Conservation (phyloP, 129 eudicot species). For the Flaveria brownii region DNA sequence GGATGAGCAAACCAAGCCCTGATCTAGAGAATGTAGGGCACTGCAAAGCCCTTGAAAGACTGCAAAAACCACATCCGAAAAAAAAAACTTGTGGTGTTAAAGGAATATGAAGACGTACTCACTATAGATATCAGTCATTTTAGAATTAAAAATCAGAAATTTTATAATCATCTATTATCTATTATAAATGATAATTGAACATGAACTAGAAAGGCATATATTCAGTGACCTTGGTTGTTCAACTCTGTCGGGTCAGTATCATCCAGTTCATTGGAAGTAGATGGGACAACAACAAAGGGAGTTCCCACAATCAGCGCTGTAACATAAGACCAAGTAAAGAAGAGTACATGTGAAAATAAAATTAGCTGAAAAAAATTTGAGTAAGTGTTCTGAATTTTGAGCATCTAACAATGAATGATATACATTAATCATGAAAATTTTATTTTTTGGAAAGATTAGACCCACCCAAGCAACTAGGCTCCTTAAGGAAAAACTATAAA, state of each 20-base stretch:
- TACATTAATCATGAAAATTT: not conserved
- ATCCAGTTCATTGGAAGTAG: conserved; percentile 57
- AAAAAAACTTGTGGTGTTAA: conserved; percentile 8
- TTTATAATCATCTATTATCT: conserved; percentile 4
- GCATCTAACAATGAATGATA: not conserved
- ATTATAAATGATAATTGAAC: not conserved
- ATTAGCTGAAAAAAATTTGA: conserved; percentile 12
- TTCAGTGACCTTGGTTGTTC: conserved; percentile 56
- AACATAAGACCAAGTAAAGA: conserved; percentile 22
- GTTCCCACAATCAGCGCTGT: conserved; percentile 80
- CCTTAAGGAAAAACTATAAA: not conserved
- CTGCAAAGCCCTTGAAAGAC: conserved; percentile 78
- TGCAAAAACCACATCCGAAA: conserved; percentile 40
- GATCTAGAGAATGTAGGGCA: conserved; percentile 66
- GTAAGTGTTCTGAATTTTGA: not conserved
- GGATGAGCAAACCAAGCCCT: conserved; percentile 88
- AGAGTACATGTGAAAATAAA: not conserved
- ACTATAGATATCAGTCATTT: not conserved
- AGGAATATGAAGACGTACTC: conserved; percentile 25
- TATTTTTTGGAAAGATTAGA: conserved; percentile 9
- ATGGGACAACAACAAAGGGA: conserved; percentile 69
- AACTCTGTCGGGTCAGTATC: conserved; percentile 62
- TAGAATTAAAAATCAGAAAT: not conserved
- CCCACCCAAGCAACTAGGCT: not conserved
- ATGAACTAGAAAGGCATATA: conserved; percentile 16